Conservation (phyloP, 345 rosid genomes). For the Murraya paniculata region DNA sequence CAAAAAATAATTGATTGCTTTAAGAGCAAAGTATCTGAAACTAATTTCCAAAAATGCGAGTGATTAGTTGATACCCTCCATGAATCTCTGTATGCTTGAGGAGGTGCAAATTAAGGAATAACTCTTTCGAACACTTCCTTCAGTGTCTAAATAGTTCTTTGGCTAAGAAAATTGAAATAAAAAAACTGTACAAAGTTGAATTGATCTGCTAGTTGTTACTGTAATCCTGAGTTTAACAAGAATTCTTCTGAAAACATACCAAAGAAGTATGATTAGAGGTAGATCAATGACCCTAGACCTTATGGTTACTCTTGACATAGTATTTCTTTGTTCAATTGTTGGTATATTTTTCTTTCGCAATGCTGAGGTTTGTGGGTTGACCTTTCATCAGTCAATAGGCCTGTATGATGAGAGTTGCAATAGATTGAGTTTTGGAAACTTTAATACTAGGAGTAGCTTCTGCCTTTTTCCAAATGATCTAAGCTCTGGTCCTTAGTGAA, state of each 20-base stretch:
- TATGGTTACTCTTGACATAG: neutral
- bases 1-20: neutral
- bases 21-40: neutral
- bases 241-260: neutral
- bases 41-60: neutral
- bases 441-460: neutral
- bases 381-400: neutral
- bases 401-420: neutral
- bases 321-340: neutral
- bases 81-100: neutral
- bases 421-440: neutral
- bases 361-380: neutral
- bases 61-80: neutral
- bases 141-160: neutral
- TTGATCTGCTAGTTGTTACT: neutral
- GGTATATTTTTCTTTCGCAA: neutral
- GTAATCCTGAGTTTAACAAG: neutral
- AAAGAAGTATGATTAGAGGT: neutral
- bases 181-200: neutral
- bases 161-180: neutral
- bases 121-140: neutral
- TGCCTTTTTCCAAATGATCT: neutral
- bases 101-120: neutral
- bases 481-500: neutral
- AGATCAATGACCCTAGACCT: neutral